Percentiles rank a stretch among this genome's conserved stretches.
These are phyloP conservation scores for Trichoderma lentiforme DNA, from an alignment of 2,329 filamentous ascomycete genomes.

Conservation along the genomic window DNA sequence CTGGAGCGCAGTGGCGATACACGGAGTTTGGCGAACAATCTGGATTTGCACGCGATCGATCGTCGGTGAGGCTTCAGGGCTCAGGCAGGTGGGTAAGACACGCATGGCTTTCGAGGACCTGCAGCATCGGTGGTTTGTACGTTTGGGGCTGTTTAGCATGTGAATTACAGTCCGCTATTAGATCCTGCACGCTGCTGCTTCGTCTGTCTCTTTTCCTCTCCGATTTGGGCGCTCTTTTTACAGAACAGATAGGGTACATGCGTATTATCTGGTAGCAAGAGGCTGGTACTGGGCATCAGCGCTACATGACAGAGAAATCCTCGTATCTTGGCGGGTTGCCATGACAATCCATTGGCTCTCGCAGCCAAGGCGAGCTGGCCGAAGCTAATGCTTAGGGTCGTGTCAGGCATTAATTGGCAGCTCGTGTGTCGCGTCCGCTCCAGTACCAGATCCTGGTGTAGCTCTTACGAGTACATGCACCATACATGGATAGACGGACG, in stretches of 20 bases:
- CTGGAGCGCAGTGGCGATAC: background rate
- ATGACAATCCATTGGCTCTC: constrained; percentile 13
- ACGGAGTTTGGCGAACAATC: background rate
- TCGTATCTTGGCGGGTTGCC: constrained; percentile 17
- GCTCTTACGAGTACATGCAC: background rate
- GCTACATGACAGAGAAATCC: background rate
- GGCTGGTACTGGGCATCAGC: background rate
- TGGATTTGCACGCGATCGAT: constrained; percentile 1
- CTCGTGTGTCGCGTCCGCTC: background rate
- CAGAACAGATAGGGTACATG: background rate
- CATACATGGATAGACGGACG: background rate
- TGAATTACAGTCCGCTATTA: background rate
- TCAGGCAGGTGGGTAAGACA: constrained; percentile 8
- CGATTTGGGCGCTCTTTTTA: background rate
- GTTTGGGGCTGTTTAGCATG: background rate
- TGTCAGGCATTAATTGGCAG: constrained; percentile 20
- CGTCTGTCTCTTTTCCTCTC: background rate
- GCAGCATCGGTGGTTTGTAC: background rate
- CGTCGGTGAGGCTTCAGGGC: background rate
- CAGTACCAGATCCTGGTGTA: background rate
- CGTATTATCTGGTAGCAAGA: background rate
- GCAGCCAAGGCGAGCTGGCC: background rate
- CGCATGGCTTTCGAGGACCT: constrained; percentile 3
- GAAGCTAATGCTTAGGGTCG: constrained; percentile 13
- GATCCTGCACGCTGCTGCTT: background rate